Evolutionary conservation across 306 rosid genomes (phyloP).

Genomic region (Chamaecrista fasciculata): DNA sequence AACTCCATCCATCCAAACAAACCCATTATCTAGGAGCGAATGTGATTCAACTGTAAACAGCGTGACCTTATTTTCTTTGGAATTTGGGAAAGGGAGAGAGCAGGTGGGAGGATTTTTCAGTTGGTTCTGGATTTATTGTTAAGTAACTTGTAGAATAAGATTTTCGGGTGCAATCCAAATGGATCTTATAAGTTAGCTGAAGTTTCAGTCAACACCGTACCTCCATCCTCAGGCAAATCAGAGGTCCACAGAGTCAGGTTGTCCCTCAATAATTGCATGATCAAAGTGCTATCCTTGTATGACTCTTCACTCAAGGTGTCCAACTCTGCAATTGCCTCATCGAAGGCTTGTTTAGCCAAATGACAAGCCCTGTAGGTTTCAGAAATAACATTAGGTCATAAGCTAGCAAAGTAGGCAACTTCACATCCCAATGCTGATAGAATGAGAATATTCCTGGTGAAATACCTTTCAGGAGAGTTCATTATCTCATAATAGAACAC

Average conservation of each 20-base stretch:
- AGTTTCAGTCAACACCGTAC: conserved; percentile 36
- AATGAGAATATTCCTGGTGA: neutral
- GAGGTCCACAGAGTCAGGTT: conserved; percentile 99
- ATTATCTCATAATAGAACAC: conserved; percentile 96
- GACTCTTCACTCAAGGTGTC: conserved; percentile 99
- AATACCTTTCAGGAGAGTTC: conserved; percentile 96
- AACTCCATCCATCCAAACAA: no score
- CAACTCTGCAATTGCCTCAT: conserved; percentile 98
- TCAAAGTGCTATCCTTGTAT: conserved; percentile 96
- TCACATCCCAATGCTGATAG: neutral
- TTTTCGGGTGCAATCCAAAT: conserved; percentile 3
- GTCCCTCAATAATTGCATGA: conserved; percentile 98
- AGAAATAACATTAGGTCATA: conserved; percentile 28
- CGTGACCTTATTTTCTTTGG: conserved; percentile 22
- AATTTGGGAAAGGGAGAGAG: neutral
- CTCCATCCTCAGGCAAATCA: conserved; percentile 99
- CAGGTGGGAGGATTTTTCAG: neutral
- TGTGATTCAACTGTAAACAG: no score
- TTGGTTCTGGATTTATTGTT: conserved; percentile 8
- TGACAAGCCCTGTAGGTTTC: conserved; percentile 85
- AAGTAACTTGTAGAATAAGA: conserved; percentile 6
- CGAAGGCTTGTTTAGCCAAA: conserved; percentile 98
- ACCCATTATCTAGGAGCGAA: no score
- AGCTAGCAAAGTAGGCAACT: conserved; percentile 9
- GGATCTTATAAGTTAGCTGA: conserved; percentile 9